Conservation (phyloP, 305 asterid species). For the Fraxinus ornus region DNA sequence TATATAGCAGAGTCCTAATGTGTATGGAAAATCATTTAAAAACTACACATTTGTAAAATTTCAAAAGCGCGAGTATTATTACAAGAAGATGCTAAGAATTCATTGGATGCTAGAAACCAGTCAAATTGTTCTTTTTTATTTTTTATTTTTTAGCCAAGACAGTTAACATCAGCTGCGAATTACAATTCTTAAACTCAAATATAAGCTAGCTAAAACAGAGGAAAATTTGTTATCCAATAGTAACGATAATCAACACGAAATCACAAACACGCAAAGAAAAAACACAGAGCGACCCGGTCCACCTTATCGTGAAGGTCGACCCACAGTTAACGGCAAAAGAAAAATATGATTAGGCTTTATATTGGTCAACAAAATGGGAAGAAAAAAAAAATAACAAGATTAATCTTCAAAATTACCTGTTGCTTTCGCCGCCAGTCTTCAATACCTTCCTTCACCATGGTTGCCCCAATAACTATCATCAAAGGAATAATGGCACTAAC, state of each 20-base stretch:
- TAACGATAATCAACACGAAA: not conserved
- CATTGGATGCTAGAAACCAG: not conserved
- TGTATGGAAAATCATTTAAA: not conserved
- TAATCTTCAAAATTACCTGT: constrained; percentile 52
- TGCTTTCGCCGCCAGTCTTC: constrained; percentile 74
- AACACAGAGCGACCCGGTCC: not conserved
- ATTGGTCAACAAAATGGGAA: not conserved
- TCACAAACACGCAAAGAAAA: not conserved
- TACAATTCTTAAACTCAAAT: not conserved
- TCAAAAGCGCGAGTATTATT: not conserved
- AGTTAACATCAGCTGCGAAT: not conserved
- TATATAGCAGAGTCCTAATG: not conserved
- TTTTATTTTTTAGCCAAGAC: not conserved
- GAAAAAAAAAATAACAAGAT: not conserved
- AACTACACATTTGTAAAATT: not conserved
- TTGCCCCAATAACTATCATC: constrained; percentile 66
- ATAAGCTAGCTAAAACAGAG: not conserved
- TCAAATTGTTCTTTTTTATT: not conserved
- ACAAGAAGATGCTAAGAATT: not conserved
- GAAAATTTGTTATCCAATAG: not conserved
- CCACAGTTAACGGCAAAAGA: not conserved
- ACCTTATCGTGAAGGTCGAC: not conserved
- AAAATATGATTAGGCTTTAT: not conserved
- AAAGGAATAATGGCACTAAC: constrained; percentile 76
- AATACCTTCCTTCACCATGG: constrained; percentile 79